A percentile compares a stretch with the other conserved stretches of the same genome.
These are phyloP conservation scores for Penicillium brasilianum DNA, from an alignment of 2,329 filamentous ascomycete genomes.

Conservation along the genomic window DNA sequence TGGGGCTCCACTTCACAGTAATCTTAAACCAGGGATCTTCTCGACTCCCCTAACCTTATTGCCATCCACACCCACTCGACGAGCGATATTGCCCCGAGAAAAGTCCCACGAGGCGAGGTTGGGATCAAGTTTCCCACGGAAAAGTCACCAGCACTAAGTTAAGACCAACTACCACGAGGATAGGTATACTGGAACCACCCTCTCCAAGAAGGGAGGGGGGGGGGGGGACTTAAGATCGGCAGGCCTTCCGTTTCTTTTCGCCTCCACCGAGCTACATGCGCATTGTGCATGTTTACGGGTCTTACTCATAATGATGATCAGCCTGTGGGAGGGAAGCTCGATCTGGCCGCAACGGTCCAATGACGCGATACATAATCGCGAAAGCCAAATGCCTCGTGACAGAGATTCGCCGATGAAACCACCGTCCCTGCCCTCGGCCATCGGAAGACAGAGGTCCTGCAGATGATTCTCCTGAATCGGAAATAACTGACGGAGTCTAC, in stretches of 20 bases:
- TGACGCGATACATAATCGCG: neutral
- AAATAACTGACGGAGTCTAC: slow-evolving; percentile 15
- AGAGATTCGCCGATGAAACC: neutral
- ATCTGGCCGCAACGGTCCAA: slow-evolving; percentile 15
- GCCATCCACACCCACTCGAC: neutral
- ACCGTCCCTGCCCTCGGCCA: neutral
- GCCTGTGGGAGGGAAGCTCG: slow-evolving; percentile 9
- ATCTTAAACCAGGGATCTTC: slow-evolving; percentile 23
- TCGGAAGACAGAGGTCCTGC: slow-evolving; percentile 6
- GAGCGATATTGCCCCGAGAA: neutral
- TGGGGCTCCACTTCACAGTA: slow-evolving; percentile 25
- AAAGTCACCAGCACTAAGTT: neutral
- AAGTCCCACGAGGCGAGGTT: slow-evolving; percentile 9
- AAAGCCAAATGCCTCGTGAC: neutral
- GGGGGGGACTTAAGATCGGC: slow-evolving; percentile 12
- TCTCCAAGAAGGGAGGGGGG: neutral
- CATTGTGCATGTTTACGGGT: slow-evolving; percentile 9
- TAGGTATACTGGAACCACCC: neutral
- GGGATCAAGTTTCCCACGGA: slow-evolving; percentile 1
- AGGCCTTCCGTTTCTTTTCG: slow-evolving; percentile 10
- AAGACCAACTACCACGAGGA: neutral
- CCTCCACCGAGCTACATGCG: slow-evolving; percentile 12
- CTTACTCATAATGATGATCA: neutral
- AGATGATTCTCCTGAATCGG: slow-evolving; percentile 15
- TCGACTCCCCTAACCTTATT: slow-evolving; percentile 24